Base-by-base conservation (phyloP, 495 filamentous ascomycete species). In the Penicillium bialowiezense region DNA sequence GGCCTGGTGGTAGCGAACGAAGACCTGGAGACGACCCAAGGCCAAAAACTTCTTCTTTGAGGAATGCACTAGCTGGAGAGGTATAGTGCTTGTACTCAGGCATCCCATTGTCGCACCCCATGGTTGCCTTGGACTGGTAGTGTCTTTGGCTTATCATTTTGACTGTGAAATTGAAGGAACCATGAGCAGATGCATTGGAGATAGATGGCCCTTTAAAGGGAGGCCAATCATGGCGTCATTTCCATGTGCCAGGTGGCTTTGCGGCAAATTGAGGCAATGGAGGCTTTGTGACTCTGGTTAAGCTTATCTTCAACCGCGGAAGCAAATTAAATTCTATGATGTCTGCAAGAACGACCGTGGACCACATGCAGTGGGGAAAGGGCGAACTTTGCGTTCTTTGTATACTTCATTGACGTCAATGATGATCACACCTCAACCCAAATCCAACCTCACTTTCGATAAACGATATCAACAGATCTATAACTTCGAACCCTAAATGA, bases 11-110 rank as follows among this genome's bases (percentile, higher is more conserved):
- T 8, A 64, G 37, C 1, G 54, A 63, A 32, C 63, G 55, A 5
- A 68, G 38, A 5, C 65, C 65, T 8, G 58, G 60, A 13, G 51
- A 51, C 13, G 56, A 36, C 8, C 58, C 65, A 8, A 66, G 55
- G 49, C 55, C 48, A 28, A 54, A 66, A 23, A 68, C 61, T 51
- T 68, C 63, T 35, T 57, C 46, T 42, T 64, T 48, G 37, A 69
- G 60, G 39, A 69, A 68, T 24, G 31, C 2, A 17, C 31, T 33
- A 31, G 58, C 58, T 2, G 58, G 20, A 1, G 58, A 54, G 8
- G 24, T 58, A 39, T 29, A 50, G 0, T 41, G 12, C 6, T 33
- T 29, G 1, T 46, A 10, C 15, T 40, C 40, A 15, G 49, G 15
- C 34, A 36, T 44, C 32, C n/a, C 29, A 8, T 20, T 34, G 21